Percentiles rank a stretch among this genome's conserved stretches.
These are phyloP conservation scores for Conticribra weissflogii DNA, from an alignment of 108 stramenopile genomes.

Conservation along the genomic window DNA sequence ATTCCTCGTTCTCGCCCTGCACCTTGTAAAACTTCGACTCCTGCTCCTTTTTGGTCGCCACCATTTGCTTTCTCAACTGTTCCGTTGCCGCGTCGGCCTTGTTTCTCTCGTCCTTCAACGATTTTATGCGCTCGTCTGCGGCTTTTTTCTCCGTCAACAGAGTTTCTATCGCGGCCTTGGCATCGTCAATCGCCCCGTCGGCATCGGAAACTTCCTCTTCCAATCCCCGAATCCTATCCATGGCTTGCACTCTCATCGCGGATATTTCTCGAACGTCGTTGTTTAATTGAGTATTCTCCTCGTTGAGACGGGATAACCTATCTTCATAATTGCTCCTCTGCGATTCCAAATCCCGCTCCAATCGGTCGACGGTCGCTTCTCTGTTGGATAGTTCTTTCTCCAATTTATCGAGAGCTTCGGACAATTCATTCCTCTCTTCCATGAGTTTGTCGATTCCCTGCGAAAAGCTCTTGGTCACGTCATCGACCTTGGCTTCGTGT, in stretches of 20 bases:
- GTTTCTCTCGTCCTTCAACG: constrained; percentile 38
- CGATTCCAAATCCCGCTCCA: constrained; percentile 22
- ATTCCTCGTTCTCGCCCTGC: constrained; percentile 33
- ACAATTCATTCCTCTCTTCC: constrained; percentile 41
- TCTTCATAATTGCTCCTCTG: constrained; percentile 28
- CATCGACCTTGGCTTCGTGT: constrained; percentile 49
- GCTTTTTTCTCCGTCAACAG: constrained; percentile 44
- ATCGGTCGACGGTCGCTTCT: constrained; percentile 22
- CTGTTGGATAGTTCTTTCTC: constrained; percentile 35
- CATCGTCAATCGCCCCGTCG: constrained; percentile 49
- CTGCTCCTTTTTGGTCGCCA: constrained; percentile 33
- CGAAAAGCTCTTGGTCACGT: constrained; percentile 38
- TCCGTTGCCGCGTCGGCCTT: constrained; percentile 33
- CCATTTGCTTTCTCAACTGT: constrained; percentile 39
- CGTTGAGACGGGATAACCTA: constrained; percentile 26
- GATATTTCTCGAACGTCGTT: constrained; percentile 30
- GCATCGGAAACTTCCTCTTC: constrained; percentile 54
- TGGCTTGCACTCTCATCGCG: constrained; percentile 34
- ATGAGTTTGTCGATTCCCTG: constrained; percentile 41
- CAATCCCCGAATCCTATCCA: constrained; percentile 55
- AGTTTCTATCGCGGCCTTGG: constrained; percentile 50
- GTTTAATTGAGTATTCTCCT: constrained; percentile 40
- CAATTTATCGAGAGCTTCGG: constrained; percentile 28
- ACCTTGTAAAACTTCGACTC: constrained; percentile 39
- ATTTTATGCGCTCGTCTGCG: constrained; percentile 35